Evolutionary conservation across 768 basidiomycete species (phyloP), one percentile per base, ranked within the genome.

Genomic region (Phlegmacium glaucopus): DNA sequence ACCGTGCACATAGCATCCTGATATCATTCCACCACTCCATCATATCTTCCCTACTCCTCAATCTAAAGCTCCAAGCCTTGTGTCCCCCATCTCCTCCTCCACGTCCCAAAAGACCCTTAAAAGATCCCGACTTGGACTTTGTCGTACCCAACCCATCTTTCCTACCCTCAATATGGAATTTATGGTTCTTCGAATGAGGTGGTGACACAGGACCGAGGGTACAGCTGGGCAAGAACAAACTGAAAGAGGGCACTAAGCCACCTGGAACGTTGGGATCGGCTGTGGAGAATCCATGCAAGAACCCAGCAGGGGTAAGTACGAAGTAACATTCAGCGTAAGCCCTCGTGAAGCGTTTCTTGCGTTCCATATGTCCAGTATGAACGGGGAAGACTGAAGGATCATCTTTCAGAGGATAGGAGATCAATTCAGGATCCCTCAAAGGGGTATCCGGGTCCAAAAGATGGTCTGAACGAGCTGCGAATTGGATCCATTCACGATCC

Each of bases 11-110:
- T 34, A 95, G 72, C 91, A 94, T 94, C 51, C 90, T 70, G 34
- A 94, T 75, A 62, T 98, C 96, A 61, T 98, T 98, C 96, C 96
- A 99, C 91, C 96, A 96, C 70, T 99, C 96, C 92, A 97, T 92
- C 92, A 97, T 93, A 56, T 97, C 95, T 53, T 98, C 95, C 54
- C 88, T 82, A 49, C 84, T 87, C 50, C 95, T 72, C 39, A 89
- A 80, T 29, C 93, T 79, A 77, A 99, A 98, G 41, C 84, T 89
- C 83, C 89, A 98, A 25, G 90, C 90, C 57, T 53, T 56, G 15
- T 46, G 82, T 77, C 45, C 80, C 71, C 40, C 68, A 56, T 45
- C 62, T 29, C 30, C 44, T 9, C 59, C 63, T 18, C 55, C 62
- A 27, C 49, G 48, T 45, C 57, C 57, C 13, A 79, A 51, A 18